Evolutionary conservation across 2,329 filamentous ascomycete species (phyloP).

Genomic region (Aspergillus sp.): DNA sequence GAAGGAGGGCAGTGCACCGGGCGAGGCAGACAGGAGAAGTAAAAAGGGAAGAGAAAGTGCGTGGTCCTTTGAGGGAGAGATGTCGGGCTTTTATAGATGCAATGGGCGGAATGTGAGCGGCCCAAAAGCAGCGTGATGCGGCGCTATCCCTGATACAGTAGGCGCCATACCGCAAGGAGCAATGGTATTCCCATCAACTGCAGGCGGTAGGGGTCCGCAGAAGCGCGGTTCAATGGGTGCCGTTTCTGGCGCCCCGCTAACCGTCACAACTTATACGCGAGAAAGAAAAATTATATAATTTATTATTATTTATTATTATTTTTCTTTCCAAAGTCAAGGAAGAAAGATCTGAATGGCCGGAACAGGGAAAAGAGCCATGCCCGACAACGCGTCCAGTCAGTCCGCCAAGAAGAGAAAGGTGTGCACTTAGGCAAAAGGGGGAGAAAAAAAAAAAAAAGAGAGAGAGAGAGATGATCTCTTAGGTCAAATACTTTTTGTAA

Average conservation of each 20-base stretch:
- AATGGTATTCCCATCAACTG: too few species aligned
- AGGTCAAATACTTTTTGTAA: not conserved
- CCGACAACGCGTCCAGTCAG: constrained; percentile 7
- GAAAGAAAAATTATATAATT: not conserved
- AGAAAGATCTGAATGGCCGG: constrained; percentile 15
- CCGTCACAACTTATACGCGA: too few species aligned
- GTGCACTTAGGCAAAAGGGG: constrained; percentile 1
- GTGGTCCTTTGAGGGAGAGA: not conserved
- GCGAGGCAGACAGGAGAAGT: not conserved
- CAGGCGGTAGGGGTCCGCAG: too few species aligned
- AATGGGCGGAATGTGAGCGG: not conserved
- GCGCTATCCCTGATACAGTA: not conserved
- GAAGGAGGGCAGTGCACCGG: not conserved
- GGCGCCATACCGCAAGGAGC: too few species aligned
- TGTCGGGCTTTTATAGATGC: not conserved
- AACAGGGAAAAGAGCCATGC: constrained; percentile 25
- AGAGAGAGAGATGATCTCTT: not conserved
- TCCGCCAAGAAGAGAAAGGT: constrained; percentile 29
- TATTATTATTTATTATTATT: not conserved
- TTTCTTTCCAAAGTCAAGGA: not conserved
- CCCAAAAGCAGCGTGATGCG: too few species aligned
- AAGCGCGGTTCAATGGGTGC: too few species aligned
- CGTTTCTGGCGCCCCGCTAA: too few species aligned
- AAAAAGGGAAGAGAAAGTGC: not conserved
- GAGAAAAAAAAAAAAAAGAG: not conserved